Conservation (phyloP, 768 basidiomycete genomes). For the Lactarius sanguifluus region DNA sequence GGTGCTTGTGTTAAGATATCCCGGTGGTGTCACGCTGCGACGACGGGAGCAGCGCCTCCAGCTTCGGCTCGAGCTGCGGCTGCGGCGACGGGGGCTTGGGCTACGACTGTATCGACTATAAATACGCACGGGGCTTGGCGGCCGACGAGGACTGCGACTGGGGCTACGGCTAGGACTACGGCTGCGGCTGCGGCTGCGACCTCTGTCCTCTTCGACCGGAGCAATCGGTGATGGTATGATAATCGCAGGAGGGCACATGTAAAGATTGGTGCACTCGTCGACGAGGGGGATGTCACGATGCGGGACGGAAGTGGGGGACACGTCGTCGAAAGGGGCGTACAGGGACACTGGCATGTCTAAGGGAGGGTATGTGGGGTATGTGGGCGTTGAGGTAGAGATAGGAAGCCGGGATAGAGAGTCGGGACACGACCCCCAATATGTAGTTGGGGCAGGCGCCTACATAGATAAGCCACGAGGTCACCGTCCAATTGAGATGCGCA, state of each 20-base stretch:
- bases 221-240: background rate
- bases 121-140: too few species aligned
- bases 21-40: background rate
- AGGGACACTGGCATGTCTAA: background rate
- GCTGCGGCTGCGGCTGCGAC: constrained; percentile 4
- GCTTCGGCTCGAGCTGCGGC: background rate
- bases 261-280: background rate
- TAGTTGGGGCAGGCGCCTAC: background rate
- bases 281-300: background rate
- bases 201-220: background rate
- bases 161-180: background rate
- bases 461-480: background rate
- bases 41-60: background rate
- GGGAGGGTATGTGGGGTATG: background rate
- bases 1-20: background rate
- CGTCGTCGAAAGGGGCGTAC: background rate
- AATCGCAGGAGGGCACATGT: background rate
- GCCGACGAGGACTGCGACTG: too few species aligned
- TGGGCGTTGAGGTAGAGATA: background rate
- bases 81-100: too few species aligned
- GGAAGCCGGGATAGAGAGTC: background rate
- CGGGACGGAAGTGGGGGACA: background rate
- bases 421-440: background rate
- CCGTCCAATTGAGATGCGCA: background rate
- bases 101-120: background rate